Evolutionary conservation across 2,329 filamentous ascomycete genomes (phyloP).

Genomic region (Trichophyton equinum): DNA sequence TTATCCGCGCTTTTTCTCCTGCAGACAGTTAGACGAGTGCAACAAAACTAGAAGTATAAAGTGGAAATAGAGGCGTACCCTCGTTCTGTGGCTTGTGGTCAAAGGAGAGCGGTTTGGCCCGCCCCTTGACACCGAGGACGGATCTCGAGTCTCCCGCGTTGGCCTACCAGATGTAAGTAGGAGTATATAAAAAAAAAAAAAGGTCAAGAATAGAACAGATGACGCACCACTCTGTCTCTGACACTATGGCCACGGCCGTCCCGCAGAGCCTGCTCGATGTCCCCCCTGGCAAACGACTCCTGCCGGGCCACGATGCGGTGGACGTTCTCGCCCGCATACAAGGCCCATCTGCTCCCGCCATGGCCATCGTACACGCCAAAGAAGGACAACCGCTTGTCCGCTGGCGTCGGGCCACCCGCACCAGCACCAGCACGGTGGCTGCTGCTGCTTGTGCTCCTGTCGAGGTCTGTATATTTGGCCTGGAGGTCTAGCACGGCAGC

Average conservation of each 20-base stretch:
- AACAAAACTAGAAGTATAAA: conserved; percentile 7
- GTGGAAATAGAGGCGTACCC: conserved; percentile 41
- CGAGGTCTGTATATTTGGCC: conserved; percentile 37
- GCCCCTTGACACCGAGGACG: conserved; percentile 89
- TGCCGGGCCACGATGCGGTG: conserved; percentile 92
- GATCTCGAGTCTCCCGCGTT: conserved; percentile 94
- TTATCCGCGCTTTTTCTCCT: conserved; percentile 95
- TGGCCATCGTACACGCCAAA: conserved; percentile 98
- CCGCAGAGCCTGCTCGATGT: conserved; percentile 92
- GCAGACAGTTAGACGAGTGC: neutral
- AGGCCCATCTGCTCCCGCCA: conserved; percentile 92
- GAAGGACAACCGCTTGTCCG: conserved; percentile 70
- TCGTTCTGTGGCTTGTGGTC: conserved; percentile 99
- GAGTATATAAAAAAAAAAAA: conserved; percentile 12
- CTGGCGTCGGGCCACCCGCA: conserved; percentile 40
- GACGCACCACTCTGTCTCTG: conserved; percentile 78
- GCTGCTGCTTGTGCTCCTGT: conserved; percentile 21
- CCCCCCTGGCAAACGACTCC: conserved; percentile 77
- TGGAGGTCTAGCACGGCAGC: conserved; percentile 79
- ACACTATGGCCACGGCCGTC: conserved; percentile 82
- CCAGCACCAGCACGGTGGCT: too few relatives aligned
- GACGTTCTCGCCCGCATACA: conserved; percentile 84
- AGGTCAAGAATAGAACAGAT: conserved; percentile 6
- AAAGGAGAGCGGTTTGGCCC: conserved; percentile 95
- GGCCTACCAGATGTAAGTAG: conserved; percentile 48